These are phyloP conservation scores for Eremothecium gossypii DNA, from an alignment of 1,139 yeast genomes.

Conservation along the genomic window DNA sequence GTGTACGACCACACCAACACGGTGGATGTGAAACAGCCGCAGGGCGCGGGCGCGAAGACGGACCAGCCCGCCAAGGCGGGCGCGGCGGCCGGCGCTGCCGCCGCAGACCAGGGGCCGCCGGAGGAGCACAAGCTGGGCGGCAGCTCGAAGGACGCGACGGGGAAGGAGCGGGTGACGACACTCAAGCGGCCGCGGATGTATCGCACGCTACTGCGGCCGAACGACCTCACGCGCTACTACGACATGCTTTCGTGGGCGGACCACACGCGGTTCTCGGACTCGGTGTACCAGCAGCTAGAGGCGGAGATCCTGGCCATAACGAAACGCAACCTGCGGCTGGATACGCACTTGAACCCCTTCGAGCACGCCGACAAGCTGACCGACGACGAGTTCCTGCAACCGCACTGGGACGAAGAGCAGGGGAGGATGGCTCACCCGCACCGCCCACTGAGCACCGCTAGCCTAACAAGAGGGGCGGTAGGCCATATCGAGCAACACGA, in stretches of 20 bases:
- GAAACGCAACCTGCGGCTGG: constrained; percentile 63
- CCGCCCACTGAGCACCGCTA: constrained; percentile 39
- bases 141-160: constrained; percentile 4
- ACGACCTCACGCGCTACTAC: constrained; percentile 72
- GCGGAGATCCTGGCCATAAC: constrained; percentile 73
- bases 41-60: constrained; percentile 3
- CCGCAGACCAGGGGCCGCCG: background rate
- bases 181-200: constrained; percentile 53
- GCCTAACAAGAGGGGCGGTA: constrained; percentile 34
- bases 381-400: constrained; percentile 40
- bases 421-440: constrained; percentile 37
- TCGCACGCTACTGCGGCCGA: constrained; percentile 69
- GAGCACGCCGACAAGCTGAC: constrained; percentile 38
- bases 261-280: constrained; percentile 67
- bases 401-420: constrained; percentile 37
- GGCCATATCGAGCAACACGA: constrained; percentile 48
- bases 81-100: background rate
- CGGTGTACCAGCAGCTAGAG: constrained; percentile 46
- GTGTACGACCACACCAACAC: constrained; percentile 64
- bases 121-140: background rate
- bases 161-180: constrained; percentile 18
- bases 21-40: constrained; percentile 24
- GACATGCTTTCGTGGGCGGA: constrained; percentile 83
- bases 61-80: constrained; percentile 9
- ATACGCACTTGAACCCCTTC: constrained; percentile 63